Percentiles rank a stretch among this genome's conserved stretches.
Evolutionary conservation across 1,284 basidiomycete species (phyloP).

Genomic region (Melampsora americana): DNA sequence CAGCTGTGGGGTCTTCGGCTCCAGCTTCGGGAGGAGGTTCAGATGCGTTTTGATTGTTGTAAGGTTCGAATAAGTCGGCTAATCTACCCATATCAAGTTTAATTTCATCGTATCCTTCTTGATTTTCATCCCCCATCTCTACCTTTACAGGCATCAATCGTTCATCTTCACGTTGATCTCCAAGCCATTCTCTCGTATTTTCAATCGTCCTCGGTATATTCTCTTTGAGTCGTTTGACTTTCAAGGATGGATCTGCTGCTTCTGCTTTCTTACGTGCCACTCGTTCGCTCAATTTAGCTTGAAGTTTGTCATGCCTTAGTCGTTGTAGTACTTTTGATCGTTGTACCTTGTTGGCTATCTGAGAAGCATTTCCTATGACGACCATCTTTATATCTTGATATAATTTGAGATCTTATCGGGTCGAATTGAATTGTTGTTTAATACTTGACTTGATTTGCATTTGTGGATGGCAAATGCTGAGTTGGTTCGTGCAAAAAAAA

Average conservation of each 20-base stretch:
- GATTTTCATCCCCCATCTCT: constrained; percentile 9
- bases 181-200: constrained; percentile 33
- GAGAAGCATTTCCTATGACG: constrained; percentile 16
- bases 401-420: too few relatives aligned
- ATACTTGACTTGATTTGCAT: too few relatives aligned
- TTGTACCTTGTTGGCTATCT: constrained; percentile 37
- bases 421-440: too few relatives aligned
- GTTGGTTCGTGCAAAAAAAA: too few relatives aligned
- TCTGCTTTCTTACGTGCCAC: constrained; percentile 30
- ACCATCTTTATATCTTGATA: background rate
- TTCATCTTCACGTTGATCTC: constrained; percentile 27
- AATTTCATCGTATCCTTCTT: constrained; percentile 19
- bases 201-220: constrained; percentile 37
- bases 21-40: constrained; percentile 50
- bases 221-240: constrained; percentile 12
- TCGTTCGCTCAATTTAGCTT: constrained; percentile 19
- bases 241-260: constrained; percentile 19
- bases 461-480: too few relatives aligned
- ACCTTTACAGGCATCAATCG: constrained; percentile 34
- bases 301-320: constrained; percentile 23
- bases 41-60: constrained; percentile 44
- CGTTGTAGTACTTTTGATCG: constrained; percentile 20
- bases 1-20: constrained; percentile 52
- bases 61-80: constrained; percentile 29
- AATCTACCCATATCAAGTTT: constrained; percentile 40